Conservation (phyloP, 164 flowering plant genomes). For the Kalanchoe fedtschenkoi region DNA sequence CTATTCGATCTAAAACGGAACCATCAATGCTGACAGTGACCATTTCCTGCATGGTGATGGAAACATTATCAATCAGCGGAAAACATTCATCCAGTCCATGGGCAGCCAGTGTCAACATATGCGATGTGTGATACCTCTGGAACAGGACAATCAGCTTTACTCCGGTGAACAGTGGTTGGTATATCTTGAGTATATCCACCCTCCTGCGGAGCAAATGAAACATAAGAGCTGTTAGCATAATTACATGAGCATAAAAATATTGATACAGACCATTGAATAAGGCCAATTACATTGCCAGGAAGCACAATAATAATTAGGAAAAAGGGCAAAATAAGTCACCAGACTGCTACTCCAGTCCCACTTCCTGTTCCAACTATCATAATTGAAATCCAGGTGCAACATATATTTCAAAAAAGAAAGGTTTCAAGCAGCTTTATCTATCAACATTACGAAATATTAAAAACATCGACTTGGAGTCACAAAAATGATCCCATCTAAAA, state of each 20-base stretch:
- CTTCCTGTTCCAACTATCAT: background rate
- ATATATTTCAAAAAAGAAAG: background rate
- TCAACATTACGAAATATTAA: background rate
- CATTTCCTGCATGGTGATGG: slow-evolving; percentile 59
- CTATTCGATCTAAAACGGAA: slow-evolving; percentile 85
- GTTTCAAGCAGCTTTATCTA: background rate
- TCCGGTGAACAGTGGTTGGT: slow-evolving; percentile 90
- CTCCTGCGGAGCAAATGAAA: slow-evolving; percentile 34
- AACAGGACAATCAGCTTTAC: slow-evolving; percentile 96
- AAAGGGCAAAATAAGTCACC: background rate
- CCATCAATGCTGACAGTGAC: slow-evolving; percentile 94
- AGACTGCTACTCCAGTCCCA: background rate
- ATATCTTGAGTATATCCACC: slow-evolving; percentile 72
- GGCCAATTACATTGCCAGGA: too few species aligned
- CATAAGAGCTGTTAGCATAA: slow-evolving; percentile 2
- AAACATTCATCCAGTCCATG: background rate
- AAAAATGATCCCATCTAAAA: background rate
- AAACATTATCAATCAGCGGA: background rate
- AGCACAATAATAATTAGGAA: background rate
- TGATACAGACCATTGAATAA: too few species aligned
- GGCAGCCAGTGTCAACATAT: background rate
- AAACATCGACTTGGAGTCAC: background rate
- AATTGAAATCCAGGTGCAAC: too few species aligned
- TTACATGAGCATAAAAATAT: background rate
- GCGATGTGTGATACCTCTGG: slow-evolving; percentile 53